Evolutionary conservation across 1,284 basidiomycete genomes (phyloP), one percentile per base, ranked within the genome.

Genomic region (Sporisorium graminicola): DNA sequence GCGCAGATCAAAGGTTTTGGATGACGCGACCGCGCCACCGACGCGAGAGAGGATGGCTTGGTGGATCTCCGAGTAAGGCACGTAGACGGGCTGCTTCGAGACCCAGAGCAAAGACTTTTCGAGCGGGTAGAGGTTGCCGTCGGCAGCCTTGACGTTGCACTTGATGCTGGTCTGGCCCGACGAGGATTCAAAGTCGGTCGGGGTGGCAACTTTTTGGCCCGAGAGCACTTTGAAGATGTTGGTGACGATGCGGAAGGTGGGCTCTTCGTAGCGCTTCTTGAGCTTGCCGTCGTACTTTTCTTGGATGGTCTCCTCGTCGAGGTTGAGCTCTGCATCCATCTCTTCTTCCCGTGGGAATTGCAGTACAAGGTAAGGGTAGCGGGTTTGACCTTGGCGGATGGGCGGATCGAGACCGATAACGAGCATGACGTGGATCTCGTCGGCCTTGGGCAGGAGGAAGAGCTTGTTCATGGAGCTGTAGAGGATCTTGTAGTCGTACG

Each of bases 61-160:
- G 80, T 95, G 92, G 65, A 98, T 92, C 82, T 98, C 94, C 63
- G 91, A 90, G 77, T 97, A 92, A 77, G 97, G 93, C 80, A 98
- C 90, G 81, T 98, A 91, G 42, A 92, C 91, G 1, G 97, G 95
- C 82, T 95, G 92, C 87, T 98, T 99, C 66, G 95, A 95, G 61
- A 99, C 95, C 88, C 98, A 99, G 87, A 99, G 94, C 55, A 99
- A 89, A 85, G 93, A 94, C 90, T 98, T 98, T 86, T 99, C 97
- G 72, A 99, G 91, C 88, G 98, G 91, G 89, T 98, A 99, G 27
- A 99, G 90, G 86, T 98, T 94, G 73, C 97, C 97, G 86, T 98
- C 95, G 16, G 93, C 90, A 47, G 97, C 97, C 87, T 99, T 99
- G 82, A 99, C 90, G 87, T 98, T 98, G 79, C 94, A 95, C 88